Evolutionary conservation across 1,284 basidiomycete genomes (phyloP).

Genomic region (Ceratobasidium papillatum): DNA sequence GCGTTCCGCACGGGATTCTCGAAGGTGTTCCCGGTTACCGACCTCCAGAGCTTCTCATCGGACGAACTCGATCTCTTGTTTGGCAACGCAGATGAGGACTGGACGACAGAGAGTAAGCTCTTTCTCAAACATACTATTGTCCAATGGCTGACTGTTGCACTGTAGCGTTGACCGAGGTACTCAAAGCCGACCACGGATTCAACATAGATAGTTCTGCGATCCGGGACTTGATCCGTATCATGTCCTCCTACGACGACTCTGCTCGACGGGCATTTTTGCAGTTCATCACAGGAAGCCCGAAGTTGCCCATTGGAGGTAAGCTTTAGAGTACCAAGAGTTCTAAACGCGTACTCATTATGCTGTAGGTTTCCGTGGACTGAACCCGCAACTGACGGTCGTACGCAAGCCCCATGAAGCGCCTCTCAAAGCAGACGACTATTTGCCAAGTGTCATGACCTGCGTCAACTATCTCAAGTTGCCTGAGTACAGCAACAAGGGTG

Average conservation of each 20-base stretch:
- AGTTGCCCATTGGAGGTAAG: slow-evolving; percentile 90
- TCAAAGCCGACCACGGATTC: slow-evolving; percentile 99
- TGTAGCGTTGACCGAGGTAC: slow-evolving; percentile 82
- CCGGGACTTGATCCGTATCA: slow-evolving; percentile 84
- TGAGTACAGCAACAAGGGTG: slow-evolving; percentile 85
- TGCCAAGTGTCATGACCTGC: slow-evolving; percentile 99
- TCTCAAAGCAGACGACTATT: slow-evolving; percentile 89
- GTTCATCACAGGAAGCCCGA: slow-evolving; percentile 96
- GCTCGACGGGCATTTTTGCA: slow-evolving; percentile 90
- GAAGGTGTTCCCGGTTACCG: slow-evolving; percentile 90
- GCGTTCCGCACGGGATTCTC: slow-evolving; percentile 92
- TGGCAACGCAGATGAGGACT: slow-evolving; percentile 95
- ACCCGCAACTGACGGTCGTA: slow-evolving; percentile 94
- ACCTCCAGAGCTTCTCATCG: slow-evolving; percentile 90
- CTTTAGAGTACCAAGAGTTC: slow-evolving; percentile 36
- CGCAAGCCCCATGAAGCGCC: slow-evolving; percentile 95
- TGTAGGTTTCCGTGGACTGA: slow-evolving; percentile 91
- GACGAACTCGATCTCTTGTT: slow-evolving; percentile 95
- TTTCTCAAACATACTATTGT: slow-evolving; percentile 40
- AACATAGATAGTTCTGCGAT: slow-evolving; percentile 93
- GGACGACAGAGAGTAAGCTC: slow-evolving; percentile 84
- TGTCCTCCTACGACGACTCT: slow-evolving; percentile 78
- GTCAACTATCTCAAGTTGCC: slow-evolving; percentile 96
- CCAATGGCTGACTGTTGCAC: background rate
- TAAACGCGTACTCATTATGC: slow-evolving; percentile 16